Conservation (phyloP, 441 rosid genomes). For the Breynia disticha region DNA sequence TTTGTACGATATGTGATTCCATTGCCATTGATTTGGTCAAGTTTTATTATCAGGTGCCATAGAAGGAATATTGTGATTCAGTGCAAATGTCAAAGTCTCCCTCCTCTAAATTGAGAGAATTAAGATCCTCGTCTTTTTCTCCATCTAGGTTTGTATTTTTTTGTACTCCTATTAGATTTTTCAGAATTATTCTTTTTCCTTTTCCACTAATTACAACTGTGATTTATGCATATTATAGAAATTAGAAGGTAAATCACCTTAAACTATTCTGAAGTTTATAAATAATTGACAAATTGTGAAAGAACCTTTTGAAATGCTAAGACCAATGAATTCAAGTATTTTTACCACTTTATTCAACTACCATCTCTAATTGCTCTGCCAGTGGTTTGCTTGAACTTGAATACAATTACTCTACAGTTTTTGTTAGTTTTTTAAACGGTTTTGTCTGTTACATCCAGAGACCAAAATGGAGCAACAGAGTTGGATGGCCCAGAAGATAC, state of each 20-base stretch:
- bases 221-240: too few relatives aligned
- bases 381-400: too few relatives aligned
- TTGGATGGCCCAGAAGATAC: constrained; percentile 49
- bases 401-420: too few relatives aligned
- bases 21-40: constrained; percentile 11
- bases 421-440: background rate
- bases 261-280: too few relatives aligned
- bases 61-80: constrained; percentile 20
- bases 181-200: background rate
- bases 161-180: too few relatives aligned
- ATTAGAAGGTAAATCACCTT: too few relatives aligned
- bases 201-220: background rate
- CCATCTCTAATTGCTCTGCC: too few relatives aligned
- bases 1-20: background rate
- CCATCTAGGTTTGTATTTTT: constrained; percentile 25
- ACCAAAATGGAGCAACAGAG: constrained; percentile 32
- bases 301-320: too few relatives aligned
- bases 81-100: constrained; percentile 60
- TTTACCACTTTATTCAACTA: too few relatives aligned
- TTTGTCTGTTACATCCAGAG: constrained; percentile 28
- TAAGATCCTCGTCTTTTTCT: constrained; percentile 23
- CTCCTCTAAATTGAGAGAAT: constrained; percentile 35
- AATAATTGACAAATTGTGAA: too few relatives aligned
- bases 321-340: too few relatives aligned
- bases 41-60: constrained; percentile 21